Evolutionary conservation across 2,329 filamentous ascomycete species (phyloP).

Genomic region (Exophiala alcalophila): DNA sequence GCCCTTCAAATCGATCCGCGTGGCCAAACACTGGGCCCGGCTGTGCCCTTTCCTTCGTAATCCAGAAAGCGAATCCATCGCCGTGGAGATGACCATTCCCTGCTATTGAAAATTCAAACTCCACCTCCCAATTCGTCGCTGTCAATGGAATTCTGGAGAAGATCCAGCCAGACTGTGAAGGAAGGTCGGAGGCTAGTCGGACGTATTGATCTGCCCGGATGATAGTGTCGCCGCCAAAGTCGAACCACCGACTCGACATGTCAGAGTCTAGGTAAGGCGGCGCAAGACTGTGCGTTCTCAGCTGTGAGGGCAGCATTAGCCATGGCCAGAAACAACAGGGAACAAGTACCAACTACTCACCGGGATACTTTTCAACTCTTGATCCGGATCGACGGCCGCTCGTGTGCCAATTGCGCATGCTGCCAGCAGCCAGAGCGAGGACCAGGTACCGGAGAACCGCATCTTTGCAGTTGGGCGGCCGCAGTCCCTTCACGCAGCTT

Average conservation of each 20-base stretch:
- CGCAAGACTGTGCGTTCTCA: slow-evolving; percentile 80
- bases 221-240: slow-evolving; percentile 95
- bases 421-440: slow-evolving; percentile 35
- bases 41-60: slow-evolving; percentile 86
- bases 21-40: slow-evolving; percentile 83
- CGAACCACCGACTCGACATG: slow-evolving; percentile 98
- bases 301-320: slow-evolving; percentile 47
- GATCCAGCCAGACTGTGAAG: slow-evolving; percentile 87
- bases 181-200: slow-evolving; percentile 83
- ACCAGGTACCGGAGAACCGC: slow-evolving; percentile 20
- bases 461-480: slow-evolving; percentile 6
- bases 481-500: background rate
- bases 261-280: slow-evolving; percentile 95
- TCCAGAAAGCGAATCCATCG: slow-evolving; percentile 96
- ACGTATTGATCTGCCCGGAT: slow-evolving; percentile 77
- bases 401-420: slow-evolving; percentile 33
- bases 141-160: slow-evolving; percentile 93
- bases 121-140: slow-evolving; percentile 98
- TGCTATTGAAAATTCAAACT: slow-evolving; percentile 91
- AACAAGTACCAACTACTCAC: slow-evolving; percentile 50
- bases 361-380: slow-evolving; percentile 63
- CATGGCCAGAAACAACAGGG: background rate
- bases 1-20: slow-evolving; percentile 83
- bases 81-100: slow-evolving; percentile 88
- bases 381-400: slow-evolving; percentile 50